phyloP scores from a whole-genome alignment of 2,329 filamentous ascomycete genomes.

The Cryphonectria parasitica region DNA sequence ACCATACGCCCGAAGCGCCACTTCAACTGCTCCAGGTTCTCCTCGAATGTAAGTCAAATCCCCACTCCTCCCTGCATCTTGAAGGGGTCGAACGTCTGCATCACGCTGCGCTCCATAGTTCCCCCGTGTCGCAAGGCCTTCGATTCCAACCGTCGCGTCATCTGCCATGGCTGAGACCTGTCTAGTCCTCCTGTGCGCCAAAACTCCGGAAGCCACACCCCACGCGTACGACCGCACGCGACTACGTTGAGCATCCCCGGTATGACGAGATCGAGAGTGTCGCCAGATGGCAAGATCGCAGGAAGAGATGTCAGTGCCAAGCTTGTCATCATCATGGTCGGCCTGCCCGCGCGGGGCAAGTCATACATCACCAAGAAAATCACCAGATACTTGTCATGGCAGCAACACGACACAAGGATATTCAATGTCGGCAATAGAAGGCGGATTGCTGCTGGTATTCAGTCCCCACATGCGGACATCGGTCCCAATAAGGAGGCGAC shows the following conservation, averaged over 20 bases:
- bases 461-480: constrained; percentile 35
- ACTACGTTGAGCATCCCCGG: constrained; percentile 97
- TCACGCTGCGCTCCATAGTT: neutral
- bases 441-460: constrained; percentile 72
- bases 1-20: constrained; percentile 59
- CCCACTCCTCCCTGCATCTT: neutral
- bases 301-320: constrained; percentile 94
- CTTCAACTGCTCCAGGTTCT: constrained; percentile 62
- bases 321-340: constrained; percentile 98
- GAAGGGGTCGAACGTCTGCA: neutral
- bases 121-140: constrained; percentile 5
- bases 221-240: constrained; percentile 77
- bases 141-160: constrained; percentile 17
- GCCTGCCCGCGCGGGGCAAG: constrained; percentile 91
- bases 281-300: constrained; percentile 92
- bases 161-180: constrained; percentile 30
- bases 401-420: constrained; percentile 92
- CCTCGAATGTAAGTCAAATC: constrained; percentile 57
- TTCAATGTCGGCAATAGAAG: constrained; percentile 97
- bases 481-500: constrained; percentile 35
- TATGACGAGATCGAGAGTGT: constrained; percentile 92
- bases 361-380: constrained; percentile 99
- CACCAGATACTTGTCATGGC: constrained; percentile 92
- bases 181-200: constrained; percentile 68
- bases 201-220: constrained; percentile 77